phyloP scores from a whole-genome alignment of 2,329 filamentous ascomycete species.

The Beauveria sp. region DNA sequence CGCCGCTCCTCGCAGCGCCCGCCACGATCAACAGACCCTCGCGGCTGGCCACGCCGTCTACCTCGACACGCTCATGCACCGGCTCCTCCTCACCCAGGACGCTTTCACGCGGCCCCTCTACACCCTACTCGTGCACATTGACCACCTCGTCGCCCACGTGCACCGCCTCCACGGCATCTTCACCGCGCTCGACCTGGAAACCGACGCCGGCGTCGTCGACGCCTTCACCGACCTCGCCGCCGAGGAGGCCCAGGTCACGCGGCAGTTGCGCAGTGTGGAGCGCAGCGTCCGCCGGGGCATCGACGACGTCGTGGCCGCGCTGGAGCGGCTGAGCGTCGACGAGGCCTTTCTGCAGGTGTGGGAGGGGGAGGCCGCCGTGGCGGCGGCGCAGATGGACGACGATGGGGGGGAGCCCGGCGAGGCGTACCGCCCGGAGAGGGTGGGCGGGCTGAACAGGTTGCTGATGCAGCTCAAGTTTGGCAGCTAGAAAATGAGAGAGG shows the following conservation, averaged over 20 bases:
- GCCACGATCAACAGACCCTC: slow-evolving; percentile 76
- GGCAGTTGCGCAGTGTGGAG: slow-evolving; percentile 57
- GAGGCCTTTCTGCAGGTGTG: slow-evolving; percentile 36
- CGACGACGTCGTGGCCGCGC: slow-evolving; percentile 54
- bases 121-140: slow-evolving; percentile 63
- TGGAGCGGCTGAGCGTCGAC: slow-evolving; percentile 39
- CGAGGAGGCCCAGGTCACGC: slow-evolving; percentile 63
- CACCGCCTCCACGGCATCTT: slow-evolving; percentile 70
- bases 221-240: slow-evolving; percentile 61
- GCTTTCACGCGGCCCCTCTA: slow-evolving; percentile 60
- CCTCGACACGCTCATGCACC: slow-evolving; percentile 58
- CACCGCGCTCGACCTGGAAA: slow-evolving; percentile 70
- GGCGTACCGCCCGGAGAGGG: slow-evolving; percentile 60
- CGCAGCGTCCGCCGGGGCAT: slow-evolving; percentile 59
- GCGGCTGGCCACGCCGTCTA: slow-evolving; percentile 73
- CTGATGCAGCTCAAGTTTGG: slow-evolving; percentile 85
- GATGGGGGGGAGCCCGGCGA: slow-evolving; percentile 27
- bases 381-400: slow-evolving; percentile 33
- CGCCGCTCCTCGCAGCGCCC: background rate
- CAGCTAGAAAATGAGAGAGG: slow-evolving; percentile 15
- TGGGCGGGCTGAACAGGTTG: slow-evolving; percentile 74
- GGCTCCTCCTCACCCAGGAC: slow-evolving; percentile 57
- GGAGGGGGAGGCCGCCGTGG: slow-evolving; percentile 24
- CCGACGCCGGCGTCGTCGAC: slow-evolving; percentile 74
- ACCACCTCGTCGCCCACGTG: slow-evolving; percentile 72